These are phyloP conservation scores for Coniochaeta sp. DNA, from an alignment of 2,329 filamentous ascomycete species.

Conservation along the genomic window DNA sequence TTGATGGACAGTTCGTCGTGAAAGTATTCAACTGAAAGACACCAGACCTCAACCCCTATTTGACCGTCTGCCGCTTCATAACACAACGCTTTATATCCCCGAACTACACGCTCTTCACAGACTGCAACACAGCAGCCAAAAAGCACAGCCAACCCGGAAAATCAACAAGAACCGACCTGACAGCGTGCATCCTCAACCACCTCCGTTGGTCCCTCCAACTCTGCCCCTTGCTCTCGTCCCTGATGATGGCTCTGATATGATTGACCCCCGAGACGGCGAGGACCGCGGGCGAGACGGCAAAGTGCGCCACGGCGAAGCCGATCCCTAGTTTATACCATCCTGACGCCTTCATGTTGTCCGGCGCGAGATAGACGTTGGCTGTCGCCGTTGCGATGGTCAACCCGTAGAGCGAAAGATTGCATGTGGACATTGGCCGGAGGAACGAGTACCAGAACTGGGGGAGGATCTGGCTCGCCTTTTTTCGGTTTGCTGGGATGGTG, in stretches of 20 bases:
- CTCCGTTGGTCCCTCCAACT: conserved; percentile 14
- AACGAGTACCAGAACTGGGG: conserved; percentile 18
- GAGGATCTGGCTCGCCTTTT: conserved; percentile 12
- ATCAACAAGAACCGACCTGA: conserved; percentile 19
- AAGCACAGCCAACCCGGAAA: conserved; percentile 25
- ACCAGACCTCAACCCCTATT: no score
- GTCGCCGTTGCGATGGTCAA: conserved; percentile 18
- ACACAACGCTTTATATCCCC: background rate
- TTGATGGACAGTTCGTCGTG: no score
- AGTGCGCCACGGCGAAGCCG: conserved; percentile 20
- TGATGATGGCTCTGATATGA: conserved; percentile 18
- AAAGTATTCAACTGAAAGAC: no score
- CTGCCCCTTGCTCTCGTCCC: conserved; percentile 16
- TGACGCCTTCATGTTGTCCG: conserved; percentile 10
- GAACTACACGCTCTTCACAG: conserved; percentile 8
- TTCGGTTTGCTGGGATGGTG: conserved; percentile 3
- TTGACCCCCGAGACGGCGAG: conserved; percentile 20
- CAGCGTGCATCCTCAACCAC: conserved; percentile 21
- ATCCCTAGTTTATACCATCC: conserved; percentile 23
- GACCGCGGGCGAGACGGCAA: conserved; percentile 24
- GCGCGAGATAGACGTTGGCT: conserved; percentile 16
- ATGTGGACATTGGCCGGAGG: conserved; percentile 13
- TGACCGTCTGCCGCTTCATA: no score
- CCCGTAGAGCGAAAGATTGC: conserved; percentile 18
- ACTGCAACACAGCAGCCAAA: conserved; percentile 17